Conservation (phyloP, 2,329 filamentous ascomycete species). For the Xenosphaeropsis pyriputrescens region DNA sequence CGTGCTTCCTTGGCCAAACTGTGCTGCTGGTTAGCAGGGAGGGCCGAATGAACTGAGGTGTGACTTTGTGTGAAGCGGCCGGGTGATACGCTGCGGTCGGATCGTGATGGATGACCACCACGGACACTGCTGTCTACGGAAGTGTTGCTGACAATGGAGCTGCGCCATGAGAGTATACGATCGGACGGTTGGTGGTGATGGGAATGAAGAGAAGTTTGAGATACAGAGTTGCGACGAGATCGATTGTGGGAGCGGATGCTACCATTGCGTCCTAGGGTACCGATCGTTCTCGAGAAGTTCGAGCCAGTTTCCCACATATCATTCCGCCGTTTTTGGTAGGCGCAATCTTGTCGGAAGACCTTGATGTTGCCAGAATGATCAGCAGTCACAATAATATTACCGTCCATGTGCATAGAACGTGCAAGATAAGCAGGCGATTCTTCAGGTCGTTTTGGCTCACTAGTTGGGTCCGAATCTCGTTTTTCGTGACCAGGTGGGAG, state of each 20-base stretch:
- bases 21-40: constrained; percentile 6
- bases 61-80: constrained; percentile 18
- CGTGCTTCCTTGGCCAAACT: constrained; percentile 14
- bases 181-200: constrained; percentile 33
- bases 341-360: constrained; percentile 90
- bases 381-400: constrained; percentile 85
- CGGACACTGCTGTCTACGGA: constrained; percentile 24
- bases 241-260: constrained; percentile 18
- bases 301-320: constrained; percentile 69
- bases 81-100: constrained; percentile 39
- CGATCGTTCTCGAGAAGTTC: constrained; percentile 42
- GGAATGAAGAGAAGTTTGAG: constrained; percentile 15
- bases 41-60: constrained; percentile 9
- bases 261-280: constrained; percentile 9
- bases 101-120: constrained; percentile 29
- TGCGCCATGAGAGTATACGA: constrained; percentile 78
- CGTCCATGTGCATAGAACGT: constrained; percentile 60
- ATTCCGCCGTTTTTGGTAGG: constrained; percentile 60
- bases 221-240: constrained; percentile 27
- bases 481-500: constrained; percentile 8
- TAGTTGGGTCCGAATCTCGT: constrained; percentile 10
- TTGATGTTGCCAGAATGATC: constrained; percentile 84
- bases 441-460: constrained; percentile 30
- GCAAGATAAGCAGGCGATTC: constrained; percentile 67
- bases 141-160: constrained; percentile 40